Evolutionary conservation across 2,329 filamentous ascomycete species (phyloP).

Genomic region (Fusarium tuaranense): DNA sequence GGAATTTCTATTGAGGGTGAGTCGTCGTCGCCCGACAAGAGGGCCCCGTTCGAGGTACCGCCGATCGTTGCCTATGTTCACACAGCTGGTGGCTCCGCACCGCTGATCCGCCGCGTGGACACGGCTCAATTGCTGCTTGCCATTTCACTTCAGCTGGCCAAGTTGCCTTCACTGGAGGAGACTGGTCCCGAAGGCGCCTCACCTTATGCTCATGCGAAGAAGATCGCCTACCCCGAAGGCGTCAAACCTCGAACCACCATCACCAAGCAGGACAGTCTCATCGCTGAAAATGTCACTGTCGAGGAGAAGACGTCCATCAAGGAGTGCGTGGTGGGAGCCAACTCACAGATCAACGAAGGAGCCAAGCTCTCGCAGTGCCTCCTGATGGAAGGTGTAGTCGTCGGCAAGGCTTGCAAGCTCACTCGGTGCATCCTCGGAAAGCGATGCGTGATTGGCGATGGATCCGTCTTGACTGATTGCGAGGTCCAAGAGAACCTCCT

Average conservation of each 20-base stretch:
- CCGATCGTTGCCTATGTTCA: conserved; percentile 88
- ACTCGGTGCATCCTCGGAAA: conserved; percentile 89
- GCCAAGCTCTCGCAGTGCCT: conserved; percentile 88
- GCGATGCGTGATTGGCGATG: conserved; percentile 84
- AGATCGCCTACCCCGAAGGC: conserved; percentile 85
- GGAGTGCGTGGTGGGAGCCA: conserved; percentile 87
- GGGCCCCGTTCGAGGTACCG: conserved; percentile 62
- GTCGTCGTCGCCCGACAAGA: conserved; percentile 15
- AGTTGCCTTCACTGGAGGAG: conserved; percentile 79
- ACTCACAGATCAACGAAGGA: conserved; percentile 88
- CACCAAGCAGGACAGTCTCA: conserved; percentile 82
- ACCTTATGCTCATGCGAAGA: conserved; percentile 81
- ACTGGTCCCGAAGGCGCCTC: conserved; percentile 68
- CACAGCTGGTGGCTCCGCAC: conserved; percentile 63
- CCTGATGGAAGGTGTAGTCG: conserved; percentile 89
- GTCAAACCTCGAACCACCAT: conserved; percentile 86
- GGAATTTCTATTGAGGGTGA: conserved; percentile 12
- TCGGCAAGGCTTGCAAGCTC: conserved; percentile 86
- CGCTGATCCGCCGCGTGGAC: conserved; percentile 88
- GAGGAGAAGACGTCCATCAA: conserved; percentile 94
- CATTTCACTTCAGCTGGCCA: conserved; percentile 87
- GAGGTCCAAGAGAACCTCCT: conserved; percentile 93
- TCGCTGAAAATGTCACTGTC: conserved; percentile 89
- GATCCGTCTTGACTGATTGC: conserved; percentile 84
- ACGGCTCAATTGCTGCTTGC: conserved; percentile 84